Evolutionary conservation across 1,284 basidiomycete genomes (phyloP).

Genomic region (Puccinia hordei): DNA sequence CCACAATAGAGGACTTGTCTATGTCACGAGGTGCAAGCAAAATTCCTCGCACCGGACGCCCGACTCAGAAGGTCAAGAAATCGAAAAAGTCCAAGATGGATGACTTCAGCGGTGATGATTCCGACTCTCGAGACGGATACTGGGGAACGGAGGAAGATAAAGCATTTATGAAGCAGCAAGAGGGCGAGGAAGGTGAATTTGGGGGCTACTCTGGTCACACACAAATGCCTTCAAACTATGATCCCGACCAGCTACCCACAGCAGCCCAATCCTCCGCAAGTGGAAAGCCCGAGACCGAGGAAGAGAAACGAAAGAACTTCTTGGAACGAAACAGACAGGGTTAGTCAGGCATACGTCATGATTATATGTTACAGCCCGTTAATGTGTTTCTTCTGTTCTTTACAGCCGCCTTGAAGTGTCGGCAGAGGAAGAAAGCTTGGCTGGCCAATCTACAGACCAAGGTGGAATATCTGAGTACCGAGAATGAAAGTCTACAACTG

Average conservation of each 20-base stretch:
- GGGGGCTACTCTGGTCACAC: background rate
- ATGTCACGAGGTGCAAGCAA: background rate
- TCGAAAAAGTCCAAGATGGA: conserved; percentile 32
- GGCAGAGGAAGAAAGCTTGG: conserved; percentile 98
- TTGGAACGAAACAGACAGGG: conserved; percentile 91
- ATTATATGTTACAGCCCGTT: background rate
- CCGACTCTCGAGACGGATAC: conserved; percentile 21
- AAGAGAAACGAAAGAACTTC: conserved; percentile 92
- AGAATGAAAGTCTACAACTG: conserved; percentile 83
- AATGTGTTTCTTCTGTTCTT: background rate
- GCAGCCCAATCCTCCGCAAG: background rate
- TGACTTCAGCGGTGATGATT: conserved; percentile 30
- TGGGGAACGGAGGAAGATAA: conserved; percentile 30
- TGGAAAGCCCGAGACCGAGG: conserved; percentile 87
- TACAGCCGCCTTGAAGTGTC: conserved; percentile 92
- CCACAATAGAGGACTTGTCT: background rate
- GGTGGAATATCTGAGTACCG: conserved; percentile 82
- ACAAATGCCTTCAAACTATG: background rate
- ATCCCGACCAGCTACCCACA: conserved; percentile 5
- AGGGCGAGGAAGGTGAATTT: background rate
- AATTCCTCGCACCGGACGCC: background rate
- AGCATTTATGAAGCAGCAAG: conserved; percentile 19
- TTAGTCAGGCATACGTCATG: conserved; percentile 59
- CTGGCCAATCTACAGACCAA: conserved; percentile 86
- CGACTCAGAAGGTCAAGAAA: conserved; percentile 17